Evolutionary conservation across 768 basidiomycete species (phyloP).

Genomic region (Filobasidium wieringae): DNA sequence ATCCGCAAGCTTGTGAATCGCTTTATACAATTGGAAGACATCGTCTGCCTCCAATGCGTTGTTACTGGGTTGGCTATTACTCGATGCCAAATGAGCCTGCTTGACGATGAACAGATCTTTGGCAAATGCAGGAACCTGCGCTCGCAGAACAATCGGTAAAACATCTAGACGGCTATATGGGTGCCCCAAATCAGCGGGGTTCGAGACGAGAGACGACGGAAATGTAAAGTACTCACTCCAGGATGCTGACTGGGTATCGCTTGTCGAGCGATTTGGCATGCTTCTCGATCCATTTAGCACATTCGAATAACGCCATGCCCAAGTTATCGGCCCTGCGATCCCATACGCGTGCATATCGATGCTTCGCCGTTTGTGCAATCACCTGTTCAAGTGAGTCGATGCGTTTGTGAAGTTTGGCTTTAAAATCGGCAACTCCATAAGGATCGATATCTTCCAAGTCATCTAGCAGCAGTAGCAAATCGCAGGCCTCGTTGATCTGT

Average conservation of each 20-base stretch:
- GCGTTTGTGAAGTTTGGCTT: background rate
- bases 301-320: slow-evolving; percentile 51
- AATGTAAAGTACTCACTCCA: slow-evolving; percentile 49
- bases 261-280: slow-evolving; percentile 69
- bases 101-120: slow-evolving; percentile 15
- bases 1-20: background rate
- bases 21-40: slow-evolving; percentile 3
- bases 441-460: slow-evolving; percentile 6
- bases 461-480: slow-evolving; percentile 1
- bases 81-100: slow-evolving; percentile 19
- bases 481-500: slow-evolving; percentile 2
- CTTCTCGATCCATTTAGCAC: slow-evolving; percentile 86
- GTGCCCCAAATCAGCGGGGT: no score
- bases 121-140: background rate
- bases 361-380: slow-evolving; percentile 21
- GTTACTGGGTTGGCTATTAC: slow-evolving; percentile 19
- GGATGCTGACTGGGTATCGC: slow-evolving; percentile 68
- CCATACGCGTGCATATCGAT: slow-evolving; percentile 19
- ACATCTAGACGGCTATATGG: background rate
- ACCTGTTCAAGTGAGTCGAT: slow-evolving; percentile 1
- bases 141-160: background rate
- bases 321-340: slow-evolving; percentile 41
- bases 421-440: background rate
- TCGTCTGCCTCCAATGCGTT: slow-evolving; percentile 16
- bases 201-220: no score